Percentiles rank a stretch among this genome's conserved stretches.
phyloP scores from a whole-genome alignment of 768 basidiomycete species.

The Lentinula sp. region DNA sequence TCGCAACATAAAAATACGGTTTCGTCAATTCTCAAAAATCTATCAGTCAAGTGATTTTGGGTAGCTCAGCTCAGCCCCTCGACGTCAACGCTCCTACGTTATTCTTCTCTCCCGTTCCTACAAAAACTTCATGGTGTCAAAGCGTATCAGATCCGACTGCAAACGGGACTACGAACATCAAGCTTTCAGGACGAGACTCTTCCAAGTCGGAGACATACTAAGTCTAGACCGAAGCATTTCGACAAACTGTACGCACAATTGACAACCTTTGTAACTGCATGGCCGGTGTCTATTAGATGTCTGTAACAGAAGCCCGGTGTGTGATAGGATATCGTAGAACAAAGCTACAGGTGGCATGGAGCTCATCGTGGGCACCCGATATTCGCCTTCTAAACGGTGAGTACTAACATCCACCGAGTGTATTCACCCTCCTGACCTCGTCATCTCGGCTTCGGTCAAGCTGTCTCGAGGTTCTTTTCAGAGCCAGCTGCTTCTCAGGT shows the following conservation, averaged over 20 bases:
- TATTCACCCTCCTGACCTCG: background rate
- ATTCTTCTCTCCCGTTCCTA: background rate
- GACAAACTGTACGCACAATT: background rate
- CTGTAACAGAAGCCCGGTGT: background rate
- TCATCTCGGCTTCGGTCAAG: background rate
- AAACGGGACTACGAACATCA: background rate
- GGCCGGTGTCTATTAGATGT: too few relatives aligned
- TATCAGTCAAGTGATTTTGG: background rate
- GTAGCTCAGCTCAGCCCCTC: too few relatives aligned
- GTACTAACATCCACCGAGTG: background rate
- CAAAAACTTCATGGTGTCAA: background rate
- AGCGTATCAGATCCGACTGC: background rate
- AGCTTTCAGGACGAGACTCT: too few relatives aligned
- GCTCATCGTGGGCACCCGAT: background rate
- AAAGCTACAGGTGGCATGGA: background rate
- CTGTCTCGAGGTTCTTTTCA: background rate
- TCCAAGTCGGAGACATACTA: background rate
- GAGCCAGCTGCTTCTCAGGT: conserved; percentile 5
- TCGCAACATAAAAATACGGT: too few relatives aligned
- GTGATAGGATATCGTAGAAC: background rate
- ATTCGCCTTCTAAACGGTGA: background rate
- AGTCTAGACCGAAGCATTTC: background rate
- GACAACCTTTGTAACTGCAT: background rate
- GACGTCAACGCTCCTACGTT: background rate
- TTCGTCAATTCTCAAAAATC: background rate